phyloP scores from a whole-genome alignment of 2,329 filamentous ascomycete species.

The Colletotrichum acutatum region DNA sequence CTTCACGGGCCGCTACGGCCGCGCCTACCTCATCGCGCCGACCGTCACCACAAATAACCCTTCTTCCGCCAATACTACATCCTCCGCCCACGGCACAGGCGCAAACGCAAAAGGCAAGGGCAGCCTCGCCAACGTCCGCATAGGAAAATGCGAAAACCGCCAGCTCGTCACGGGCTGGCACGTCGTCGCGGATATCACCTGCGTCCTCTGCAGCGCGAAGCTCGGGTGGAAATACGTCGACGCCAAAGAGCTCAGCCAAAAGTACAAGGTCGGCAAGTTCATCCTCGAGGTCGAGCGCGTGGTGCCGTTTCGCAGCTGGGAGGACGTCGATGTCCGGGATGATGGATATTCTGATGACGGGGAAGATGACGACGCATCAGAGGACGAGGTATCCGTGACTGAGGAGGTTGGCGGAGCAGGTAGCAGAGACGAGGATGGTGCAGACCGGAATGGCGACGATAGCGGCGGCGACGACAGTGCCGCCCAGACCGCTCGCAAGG shows the following conservation, averaged over 20 bases:
- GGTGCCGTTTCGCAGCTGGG: slow-evolving; percentile 64
- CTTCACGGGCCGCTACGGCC: slow-evolving; percentile 73
- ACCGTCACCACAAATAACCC: slow-evolving; percentile 35
- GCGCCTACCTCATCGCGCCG: slow-evolving; percentile 69
- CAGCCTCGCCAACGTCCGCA: slow-evolving; percentile 63
- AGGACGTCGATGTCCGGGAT: slow-evolving; percentile 47
- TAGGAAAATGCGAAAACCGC: slow-evolving; percentile 65
- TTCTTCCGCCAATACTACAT: slow-evolving; percentile 30
- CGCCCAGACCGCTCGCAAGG: neutral
- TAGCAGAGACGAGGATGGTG: slow-evolving; percentile 6
- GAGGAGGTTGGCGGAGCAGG: neutral
- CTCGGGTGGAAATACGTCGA: slow-evolving; percentile 78
- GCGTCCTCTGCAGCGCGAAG: slow-evolving; percentile 64
- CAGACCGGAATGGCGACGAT: slow-evolving; percentile 13
- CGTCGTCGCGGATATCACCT: slow-evolving; percentile 72
- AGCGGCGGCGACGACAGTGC: slow-evolving; percentile 24
- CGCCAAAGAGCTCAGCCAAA: slow-evolving; percentile 67
- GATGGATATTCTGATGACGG: slow-evolving; percentile 26
- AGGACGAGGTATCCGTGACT: slow-evolving; percentile 18
- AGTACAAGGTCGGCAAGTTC: slow-evolving; percentile 77
- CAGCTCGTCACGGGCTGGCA: slow-evolving; percentile 72
- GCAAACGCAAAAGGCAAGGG: slow-evolving; percentile 40
- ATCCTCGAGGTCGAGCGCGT: slow-evolving; percentile 72
- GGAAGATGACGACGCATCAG: slow-evolving; percentile 2
- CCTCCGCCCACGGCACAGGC: slow-evolving; percentile 46